A percentile compares a stretch with the other conserved stretches of the same genome.
phyloP scores from a whole-genome alignment of 1,284 basidiomycete species.

The Megacollybia platyphylla region DNA sequence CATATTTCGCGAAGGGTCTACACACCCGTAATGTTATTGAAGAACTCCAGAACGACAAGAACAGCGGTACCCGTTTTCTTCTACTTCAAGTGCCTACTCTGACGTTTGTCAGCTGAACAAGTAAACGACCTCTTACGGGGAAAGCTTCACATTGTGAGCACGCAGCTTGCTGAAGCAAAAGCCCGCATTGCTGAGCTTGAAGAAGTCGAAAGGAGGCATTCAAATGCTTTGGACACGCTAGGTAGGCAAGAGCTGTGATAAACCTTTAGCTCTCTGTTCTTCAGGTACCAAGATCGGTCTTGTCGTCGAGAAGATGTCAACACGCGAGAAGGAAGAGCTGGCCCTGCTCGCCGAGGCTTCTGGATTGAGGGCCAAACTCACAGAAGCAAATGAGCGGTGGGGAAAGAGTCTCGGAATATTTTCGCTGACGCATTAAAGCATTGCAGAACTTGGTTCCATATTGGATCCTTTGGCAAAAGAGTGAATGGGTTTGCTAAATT shows the following conservation, averaged over 20 bases:
- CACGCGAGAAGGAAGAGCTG: constrained; percentile 18
- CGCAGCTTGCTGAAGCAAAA: constrained; percentile 28
- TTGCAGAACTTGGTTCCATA: background rate
- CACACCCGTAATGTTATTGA: constrained; percentile 20
- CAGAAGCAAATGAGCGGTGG: constrained; percentile 13
- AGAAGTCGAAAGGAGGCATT: constrained; percentile 14
- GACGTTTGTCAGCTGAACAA: constrained; percentile 26
- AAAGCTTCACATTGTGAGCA: constrained; percentile 29
- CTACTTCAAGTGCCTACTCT: background rate
- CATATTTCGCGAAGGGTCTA: constrained; percentile 11
- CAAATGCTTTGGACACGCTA: constrained; percentile 12
- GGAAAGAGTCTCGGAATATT: background rate
- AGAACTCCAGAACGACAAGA: constrained; percentile 23
- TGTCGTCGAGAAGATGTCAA: constrained; percentile 14
- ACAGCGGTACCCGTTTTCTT: constrained; percentile 12
- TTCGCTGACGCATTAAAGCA: background rate
- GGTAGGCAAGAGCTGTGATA: constrained; percentile 12
- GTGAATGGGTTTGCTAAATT: background rate
- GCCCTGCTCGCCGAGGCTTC: constrained; percentile 13
- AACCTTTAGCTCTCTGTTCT: background rate
- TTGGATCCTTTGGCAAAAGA: background rate
- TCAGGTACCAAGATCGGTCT: constrained; percentile 16
- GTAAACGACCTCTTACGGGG: constrained; percentile 40
- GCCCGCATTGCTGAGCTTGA: constrained; percentile 27
- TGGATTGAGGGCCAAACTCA: constrained; percentile 10